Evolutionary conservation across 2,329 filamentous ascomycete genomes (phyloP), one percentile per base, ranked within the genome.

Genomic region (Fusarium mexicanum): DNA sequence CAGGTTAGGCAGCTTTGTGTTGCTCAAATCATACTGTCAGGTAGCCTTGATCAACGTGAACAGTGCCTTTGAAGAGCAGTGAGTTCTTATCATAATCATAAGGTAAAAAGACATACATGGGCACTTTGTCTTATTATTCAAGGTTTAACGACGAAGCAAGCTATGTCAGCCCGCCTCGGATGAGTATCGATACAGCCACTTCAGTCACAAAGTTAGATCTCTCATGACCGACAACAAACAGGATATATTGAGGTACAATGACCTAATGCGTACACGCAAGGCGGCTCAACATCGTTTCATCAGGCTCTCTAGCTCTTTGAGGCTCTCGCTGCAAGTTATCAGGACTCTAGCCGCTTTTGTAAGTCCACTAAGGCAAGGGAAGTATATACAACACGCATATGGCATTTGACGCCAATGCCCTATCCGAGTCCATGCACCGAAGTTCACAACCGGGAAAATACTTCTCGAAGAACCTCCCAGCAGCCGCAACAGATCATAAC

Each of bases 51-150:
- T 8, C 4, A 20, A 26, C 29, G 3, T 13, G 1, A 10, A 10
- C 1, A 10, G 11, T 14, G 8, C 3, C 1, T 18, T 13, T 6
- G 7, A 18, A 13, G 4, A 8, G 20, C 10, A 31, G 26, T 3
- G 4, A 12, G 20, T 2, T 2, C 5, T 29, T 17, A 0, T 8
- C 3, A 2, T 3, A 16, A 0, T 8, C 3, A 2, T 3, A 16
- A 12, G 46, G 0, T 8, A 14, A 9, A 22, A 17, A 12, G 3
- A 3, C 18, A 5, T 4, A 0, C 0, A 29, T 10, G 13, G 18
- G 9, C 0, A 29, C 0, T 5, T 7, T 29, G 0, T 1, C 0
- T 1, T 20, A 5, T 3, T 0, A 11, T 7, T 14, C 0, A 7
- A 10, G 24, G 3, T 47, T 10, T 7, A 0, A 2, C 44, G 3